Conservation (phyloP, 352 stramenopile species). For the Globisporangium spinosum region DNA sequence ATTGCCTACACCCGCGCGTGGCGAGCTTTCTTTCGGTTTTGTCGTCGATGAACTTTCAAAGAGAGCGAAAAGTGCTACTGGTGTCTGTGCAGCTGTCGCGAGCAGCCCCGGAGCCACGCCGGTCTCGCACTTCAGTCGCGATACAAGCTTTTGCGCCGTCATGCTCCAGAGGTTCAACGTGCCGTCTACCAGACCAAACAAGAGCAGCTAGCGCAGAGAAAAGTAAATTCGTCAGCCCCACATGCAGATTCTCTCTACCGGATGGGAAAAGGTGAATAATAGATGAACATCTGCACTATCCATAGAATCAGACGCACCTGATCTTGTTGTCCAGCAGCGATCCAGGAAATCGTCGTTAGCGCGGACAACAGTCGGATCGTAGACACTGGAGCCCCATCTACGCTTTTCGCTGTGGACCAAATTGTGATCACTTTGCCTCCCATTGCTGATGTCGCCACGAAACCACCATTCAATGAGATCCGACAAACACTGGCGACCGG, state of each 20-base stretch:
- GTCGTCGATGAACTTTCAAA: neutral
- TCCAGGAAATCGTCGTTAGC: constrained; percentile 10
- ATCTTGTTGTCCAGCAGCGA: neutral
- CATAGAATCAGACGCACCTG: constrained; percentile 8
- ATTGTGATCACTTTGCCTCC: constrained; percentile 5
- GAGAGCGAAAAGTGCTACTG: neutral
- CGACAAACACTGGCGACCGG: neutral
- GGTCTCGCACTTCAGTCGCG: neutral
- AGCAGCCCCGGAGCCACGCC: constrained; percentile 1
- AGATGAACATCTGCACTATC: neutral
- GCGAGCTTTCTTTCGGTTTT: neutral
- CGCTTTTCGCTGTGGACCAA: neutral
- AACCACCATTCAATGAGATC: constrained; percentile 2
- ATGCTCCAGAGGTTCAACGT: constrained; percentile 18
- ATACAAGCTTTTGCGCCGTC: neutral
- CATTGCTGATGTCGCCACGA: neutral
- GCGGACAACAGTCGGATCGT: constrained; percentile 11
- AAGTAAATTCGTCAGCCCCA: neutral
- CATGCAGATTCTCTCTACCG: neutral
- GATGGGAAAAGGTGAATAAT: neutral
- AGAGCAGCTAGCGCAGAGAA: constrained; percentile 6
- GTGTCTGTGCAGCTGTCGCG: neutral
- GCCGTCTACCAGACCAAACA: constrained; percentile 15
- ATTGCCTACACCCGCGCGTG: too few species aligned
- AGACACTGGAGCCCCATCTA: neutral